A percentile compares a stretch with the other conserved stretches of the same genome.
phyloP scores from a whole-genome alignment of 805 yeast species.

The Trichomonascus vanleenenianus region DNA sequence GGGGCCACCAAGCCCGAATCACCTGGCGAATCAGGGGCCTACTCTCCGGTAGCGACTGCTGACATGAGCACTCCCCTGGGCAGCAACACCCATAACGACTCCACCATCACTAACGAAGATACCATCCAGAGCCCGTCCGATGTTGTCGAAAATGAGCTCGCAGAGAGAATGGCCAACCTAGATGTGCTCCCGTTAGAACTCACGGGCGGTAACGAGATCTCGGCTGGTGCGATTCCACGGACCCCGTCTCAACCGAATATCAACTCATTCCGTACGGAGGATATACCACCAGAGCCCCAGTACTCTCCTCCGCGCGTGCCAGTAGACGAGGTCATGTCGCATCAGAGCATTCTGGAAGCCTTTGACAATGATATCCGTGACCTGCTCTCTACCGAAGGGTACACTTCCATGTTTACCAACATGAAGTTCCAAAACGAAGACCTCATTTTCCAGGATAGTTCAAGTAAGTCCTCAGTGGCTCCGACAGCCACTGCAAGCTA shows the following conservation, averaged over 20 bases:
- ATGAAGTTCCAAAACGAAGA: neutral
- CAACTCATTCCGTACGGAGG: neutral
- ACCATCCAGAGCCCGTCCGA: neutral
- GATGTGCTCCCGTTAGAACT: neutral
- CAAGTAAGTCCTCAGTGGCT: too few species aligned
- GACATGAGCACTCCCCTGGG: too few species aligned
- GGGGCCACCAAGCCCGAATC: too few species aligned
- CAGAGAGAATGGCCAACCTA: neutral
- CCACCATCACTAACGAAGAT: neutral
- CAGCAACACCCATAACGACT: too few species aligned
- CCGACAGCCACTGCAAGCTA: too few species aligned
- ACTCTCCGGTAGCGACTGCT: too few species aligned
- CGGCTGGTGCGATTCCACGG: neutral
- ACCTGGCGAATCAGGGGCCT: too few species aligned
- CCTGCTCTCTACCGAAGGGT: conserved; percentile 2
- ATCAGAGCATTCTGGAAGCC: conserved; percentile 7
- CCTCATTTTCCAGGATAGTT: neutral
- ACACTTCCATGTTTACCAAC: neutral
- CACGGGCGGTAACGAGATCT: neutral
- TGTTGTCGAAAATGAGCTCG: neutral
- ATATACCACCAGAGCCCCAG: neutral
- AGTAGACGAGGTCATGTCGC: conserved; percentile 1
- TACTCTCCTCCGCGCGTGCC: too few species aligned
- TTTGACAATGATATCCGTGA: conserved; percentile 11
- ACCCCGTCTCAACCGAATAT: neutral